These are phyloP conservation scores for Novakomyces olei DNA, from an alignment of 805 yeast genomes.

Conservation along the genomic window DNA sequence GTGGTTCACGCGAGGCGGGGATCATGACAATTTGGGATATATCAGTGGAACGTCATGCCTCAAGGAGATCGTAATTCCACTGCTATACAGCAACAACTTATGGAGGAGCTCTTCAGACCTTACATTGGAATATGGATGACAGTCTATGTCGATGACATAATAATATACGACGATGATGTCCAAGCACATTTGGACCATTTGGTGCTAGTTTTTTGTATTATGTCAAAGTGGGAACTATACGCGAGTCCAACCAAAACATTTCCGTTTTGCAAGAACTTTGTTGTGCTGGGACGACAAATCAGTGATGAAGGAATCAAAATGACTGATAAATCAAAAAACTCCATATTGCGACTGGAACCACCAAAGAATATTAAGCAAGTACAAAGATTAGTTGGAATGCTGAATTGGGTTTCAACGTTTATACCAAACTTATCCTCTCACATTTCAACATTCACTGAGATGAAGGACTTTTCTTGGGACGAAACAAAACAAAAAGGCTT, in stretches of 20 bases:
- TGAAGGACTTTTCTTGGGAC: too few relatives aligned
- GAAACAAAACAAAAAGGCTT: too few relatives aligned
- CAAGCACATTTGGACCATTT: conserved; percentile 4
- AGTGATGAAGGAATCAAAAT: conserved; percentile 5
- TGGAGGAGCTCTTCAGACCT: conserved; percentile 5
- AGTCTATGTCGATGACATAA: conserved; percentile 11
- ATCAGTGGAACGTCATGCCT: conserved; percentile 13
- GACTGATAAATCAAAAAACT: conserved; percentile 1
- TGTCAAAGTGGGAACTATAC: conserved; percentile 2
- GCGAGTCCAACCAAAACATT: conserved; percentile 7
- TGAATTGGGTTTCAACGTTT: conserved; percentile 4
- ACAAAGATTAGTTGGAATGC: conserved; percentile 3
- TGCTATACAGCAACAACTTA: conserved; percentile 9
- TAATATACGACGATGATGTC: conserved; percentile 5
- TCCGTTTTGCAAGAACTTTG: conserved; percentile 4
- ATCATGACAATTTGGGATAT: too few relatives aligned
- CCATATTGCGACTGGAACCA: conserved; percentile 6
- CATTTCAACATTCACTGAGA: too few relatives aligned
- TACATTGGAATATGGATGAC: conserved; percentile 4
- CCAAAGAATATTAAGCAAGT: conserved; percentile 5
- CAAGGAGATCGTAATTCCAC: conserved; percentile 13
- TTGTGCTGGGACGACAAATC: conserved; percentile 5
- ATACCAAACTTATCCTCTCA: too few relatives aligned
- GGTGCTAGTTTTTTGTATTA: not conserved
- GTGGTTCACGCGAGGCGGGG: too few relatives aligned